A percentile compares a stretch with the other conserved stretches of the same genome.
These are phyloP conservation scores for Kwoniella dejecticola DNA, from an alignment of 768 basidiomycete genomes.

Conservation along the genomic window DNA sequence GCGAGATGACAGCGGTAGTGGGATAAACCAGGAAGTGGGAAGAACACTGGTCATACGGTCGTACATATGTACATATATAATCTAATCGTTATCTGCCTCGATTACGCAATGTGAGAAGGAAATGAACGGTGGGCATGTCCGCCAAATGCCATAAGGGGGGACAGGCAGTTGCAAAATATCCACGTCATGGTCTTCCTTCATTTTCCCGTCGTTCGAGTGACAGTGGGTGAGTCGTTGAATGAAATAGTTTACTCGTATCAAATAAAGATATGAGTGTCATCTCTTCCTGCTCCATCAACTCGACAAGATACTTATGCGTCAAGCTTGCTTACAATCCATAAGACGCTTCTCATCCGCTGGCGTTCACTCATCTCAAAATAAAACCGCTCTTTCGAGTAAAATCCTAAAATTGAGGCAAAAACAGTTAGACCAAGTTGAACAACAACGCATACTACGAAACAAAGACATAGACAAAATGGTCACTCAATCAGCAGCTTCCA, in stretches of 20 bases:
- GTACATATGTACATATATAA: too few relatives aligned
- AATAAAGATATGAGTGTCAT: too few relatives aligned
- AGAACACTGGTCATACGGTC: too few relatives aligned
- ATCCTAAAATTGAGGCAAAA: background rate
- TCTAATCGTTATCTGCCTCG: background rate
- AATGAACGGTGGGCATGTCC: too few relatives aligned
- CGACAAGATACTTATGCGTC: slow-evolving; percentile 23
- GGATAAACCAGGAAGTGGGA: too few relatives aligned
- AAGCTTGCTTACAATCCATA: slow-evolving; percentile 1
- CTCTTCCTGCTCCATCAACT: too few relatives aligned
- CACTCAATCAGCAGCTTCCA: slow-evolving; percentile 42
- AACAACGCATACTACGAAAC: slow-evolving; percentile 1
- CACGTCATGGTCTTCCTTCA: background rate
- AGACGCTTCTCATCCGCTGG: slow-evolving; percentile 6
- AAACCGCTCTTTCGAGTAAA: background rate
- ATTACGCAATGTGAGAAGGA: background rate
- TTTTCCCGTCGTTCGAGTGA: too few relatives aligned
- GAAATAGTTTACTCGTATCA: too few relatives aligned
- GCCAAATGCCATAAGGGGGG: background rate
- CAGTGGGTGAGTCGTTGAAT: too few relatives aligned
- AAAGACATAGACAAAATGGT: slow-evolving; percentile 22
- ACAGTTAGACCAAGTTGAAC: too few relatives aligned
- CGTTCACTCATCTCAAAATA: background rate
- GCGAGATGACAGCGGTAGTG: too few relatives aligned
- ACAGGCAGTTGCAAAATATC: background rate